A percentile compares a stretch with the other conserved stretches of the same genome.
These are phyloP conservation scores for Eutypa lata DNA, from an alignment of 2,329 filamentous ascomycete genomes.

Conservation along the genomic window DNA sequence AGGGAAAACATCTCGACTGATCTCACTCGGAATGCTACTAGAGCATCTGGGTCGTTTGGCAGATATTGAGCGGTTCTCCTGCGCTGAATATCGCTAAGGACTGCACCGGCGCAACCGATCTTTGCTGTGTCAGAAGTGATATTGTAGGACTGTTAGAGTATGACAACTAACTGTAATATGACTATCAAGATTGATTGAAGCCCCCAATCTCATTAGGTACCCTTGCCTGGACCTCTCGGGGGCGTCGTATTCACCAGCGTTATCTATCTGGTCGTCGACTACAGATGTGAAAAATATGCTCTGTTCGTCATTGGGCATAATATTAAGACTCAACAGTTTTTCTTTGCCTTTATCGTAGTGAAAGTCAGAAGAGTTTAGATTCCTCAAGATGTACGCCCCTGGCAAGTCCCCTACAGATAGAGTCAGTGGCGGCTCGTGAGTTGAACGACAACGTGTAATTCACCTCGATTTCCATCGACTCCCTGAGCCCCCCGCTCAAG, in stretches of 20 bases:
- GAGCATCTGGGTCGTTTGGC: slow-evolving; percentile 53
- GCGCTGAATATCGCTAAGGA: slow-evolving; percentile 76
- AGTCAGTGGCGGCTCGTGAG: slow-evolving; percentile 9
- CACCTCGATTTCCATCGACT: slow-evolving; percentile 26
- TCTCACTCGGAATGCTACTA: slow-evolving; percentile 56
- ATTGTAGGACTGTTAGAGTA: background rate
- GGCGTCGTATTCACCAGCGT: slow-evolving; percentile 34
- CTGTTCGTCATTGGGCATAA: slow-evolving; percentile 45
- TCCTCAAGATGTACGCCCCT: slow-evolving; percentile 55
- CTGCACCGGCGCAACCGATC: slow-evolving; percentile 82
- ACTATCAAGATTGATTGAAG: slow-evolving; percentile 72
- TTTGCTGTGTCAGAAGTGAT: slow-evolving; percentile 25
- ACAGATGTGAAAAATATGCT: slow-evolving; percentile 63
- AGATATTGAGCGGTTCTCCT: slow-evolving; percentile 61
- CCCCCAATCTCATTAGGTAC: slow-evolving; percentile 64
- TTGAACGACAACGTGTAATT: background rate
- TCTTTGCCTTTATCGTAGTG: slow-evolving; percentile 62
- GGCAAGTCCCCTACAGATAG: slow-evolving; percentile 29
- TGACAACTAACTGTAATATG: slow-evolving; percentile 55
- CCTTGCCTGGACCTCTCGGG: slow-evolving; percentile 55
- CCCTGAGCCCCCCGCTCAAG: slow-evolving; percentile 32
- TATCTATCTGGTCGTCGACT: slow-evolving; percentile 35
- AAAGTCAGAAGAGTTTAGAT: slow-evolving; percentile 71
- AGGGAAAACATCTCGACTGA: slow-evolving; percentile 75
- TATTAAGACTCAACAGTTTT: slow-evolving; percentile 59